These are phyloP conservation scores for Penicillium thymicola DNA, from an alignment of 2,329 filamentous ascomycete genomes.

Conservation along the genomic window DNA sequence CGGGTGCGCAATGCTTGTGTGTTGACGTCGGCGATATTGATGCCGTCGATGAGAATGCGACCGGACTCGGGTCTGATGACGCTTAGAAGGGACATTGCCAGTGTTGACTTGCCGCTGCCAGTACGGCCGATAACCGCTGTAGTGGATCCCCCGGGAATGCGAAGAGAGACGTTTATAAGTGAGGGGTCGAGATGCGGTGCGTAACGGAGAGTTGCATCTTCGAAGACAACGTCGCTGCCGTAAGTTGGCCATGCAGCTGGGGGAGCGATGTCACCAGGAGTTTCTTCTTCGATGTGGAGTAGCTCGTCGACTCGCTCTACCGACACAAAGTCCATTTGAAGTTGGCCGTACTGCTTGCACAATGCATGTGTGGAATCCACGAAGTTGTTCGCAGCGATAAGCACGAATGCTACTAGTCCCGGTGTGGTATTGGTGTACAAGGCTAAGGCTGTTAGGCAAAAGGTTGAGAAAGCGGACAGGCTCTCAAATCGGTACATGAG, in stretches of 20 bases:
- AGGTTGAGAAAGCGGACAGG: constrained; percentile 69
- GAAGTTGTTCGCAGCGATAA: constrained; percentile 64
- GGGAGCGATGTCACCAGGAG: constrained; percentile 62
- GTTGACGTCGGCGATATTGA: constrained; percentile 59
- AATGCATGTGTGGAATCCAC: constrained; percentile 69
- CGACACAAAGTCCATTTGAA: constrained; percentile 90
- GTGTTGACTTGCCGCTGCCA: constrained; percentile 76
- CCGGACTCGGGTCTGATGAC: constrained; percentile 55
- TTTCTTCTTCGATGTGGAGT: constrained; percentile 73
- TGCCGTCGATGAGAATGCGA: constrained; percentile 57
- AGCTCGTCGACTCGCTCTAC: constrained; percentile 84
- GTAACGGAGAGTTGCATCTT: constrained; percentile 74
- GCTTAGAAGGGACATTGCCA: constrained; percentile 60
- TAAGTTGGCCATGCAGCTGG: constrained; percentile 74
- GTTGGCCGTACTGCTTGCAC: constrained; percentile 74
- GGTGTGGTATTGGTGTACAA: constrained; percentile 71
- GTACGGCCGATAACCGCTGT: constrained; percentile 79
- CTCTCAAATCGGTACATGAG: constrained; percentile 74
- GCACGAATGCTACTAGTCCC: constrained; percentile 78
- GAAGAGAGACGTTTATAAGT: constrained; percentile 63
- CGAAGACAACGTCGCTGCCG: constrained; percentile 69
- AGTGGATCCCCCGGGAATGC: constrained; percentile 72
- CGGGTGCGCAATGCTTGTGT: constrained; percentile 59
- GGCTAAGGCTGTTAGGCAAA: constrained; percentile 69
- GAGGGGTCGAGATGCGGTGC: constrained; percentile 73